phyloP scores from a whole-genome alignment of 345 rosid species.

The Rhodamnia argentea region DNA sequence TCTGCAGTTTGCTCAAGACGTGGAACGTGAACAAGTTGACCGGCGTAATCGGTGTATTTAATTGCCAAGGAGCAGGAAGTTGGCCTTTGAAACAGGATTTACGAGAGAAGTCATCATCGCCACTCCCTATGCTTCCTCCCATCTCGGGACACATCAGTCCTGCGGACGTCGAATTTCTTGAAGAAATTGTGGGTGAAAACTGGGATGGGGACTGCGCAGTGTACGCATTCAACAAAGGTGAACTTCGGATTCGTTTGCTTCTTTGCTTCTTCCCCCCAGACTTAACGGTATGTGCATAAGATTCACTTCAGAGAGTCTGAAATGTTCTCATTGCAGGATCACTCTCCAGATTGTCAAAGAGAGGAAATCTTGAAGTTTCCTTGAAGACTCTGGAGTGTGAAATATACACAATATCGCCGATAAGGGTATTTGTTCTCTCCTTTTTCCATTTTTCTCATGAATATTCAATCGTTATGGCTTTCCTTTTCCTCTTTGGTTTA shows the following conservation, averaged over 20 bases:
- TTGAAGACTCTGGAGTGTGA: conserved; percentile 31
- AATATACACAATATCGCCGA: conserved; percentile 40
- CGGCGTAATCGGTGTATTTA: conserved; percentile 51
- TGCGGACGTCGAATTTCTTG: conserved; percentile 37
- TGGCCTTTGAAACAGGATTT: conserved; percentile 36
- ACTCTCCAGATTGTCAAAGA: conserved; percentile 21
- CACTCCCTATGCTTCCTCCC: background rate
- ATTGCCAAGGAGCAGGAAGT: conserved; percentile 63
- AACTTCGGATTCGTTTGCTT: background rate
- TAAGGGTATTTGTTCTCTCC: conserved; percentile 20
- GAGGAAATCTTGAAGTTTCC: conserved; percentile 23
- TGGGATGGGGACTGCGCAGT: conserved; percentile 48
- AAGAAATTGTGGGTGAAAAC: conserved; percentile 27
- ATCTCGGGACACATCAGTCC: conserved; percentile 32
- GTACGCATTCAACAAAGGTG: conserved; percentile 38
- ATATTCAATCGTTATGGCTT: background rate
- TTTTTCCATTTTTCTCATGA: background rate
- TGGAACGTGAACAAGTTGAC: conserved; percentile 62
- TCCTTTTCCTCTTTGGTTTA: background rate
- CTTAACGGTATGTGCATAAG: background rate
- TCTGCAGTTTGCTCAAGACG: conserved; percentile 48
- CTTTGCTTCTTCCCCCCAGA: background rate
- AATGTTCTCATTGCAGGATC: conserved; percentile 16
- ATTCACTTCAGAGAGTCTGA: background rate
- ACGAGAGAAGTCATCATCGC: background rate